Base-by-base conservation (phyloP, 805 yeast species). In the Osmozyma mogii region DNA sequence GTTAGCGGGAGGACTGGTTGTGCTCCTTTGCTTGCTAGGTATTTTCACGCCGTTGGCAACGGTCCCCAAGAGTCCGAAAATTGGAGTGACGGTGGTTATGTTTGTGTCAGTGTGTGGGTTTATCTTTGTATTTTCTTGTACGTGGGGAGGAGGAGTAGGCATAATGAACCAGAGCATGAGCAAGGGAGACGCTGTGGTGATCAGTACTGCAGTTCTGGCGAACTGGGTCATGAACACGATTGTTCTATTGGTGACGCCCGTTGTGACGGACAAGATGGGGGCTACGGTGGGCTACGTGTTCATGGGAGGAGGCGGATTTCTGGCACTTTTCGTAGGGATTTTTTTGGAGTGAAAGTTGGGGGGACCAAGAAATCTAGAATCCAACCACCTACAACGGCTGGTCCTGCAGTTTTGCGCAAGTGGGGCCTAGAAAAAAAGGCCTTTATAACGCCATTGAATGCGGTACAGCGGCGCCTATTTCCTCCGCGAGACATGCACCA, bases 101-200 rank as follows among this genome's bases (percentile, higher is more conserved):
- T 36, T 49, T 9, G 32, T 36, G 9, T 24, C 45, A 7, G 43
- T 42, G 6, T 41, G 46, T 14, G n/a, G 35, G 6, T 50, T 43
- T 24, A 37, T 50, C 20, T 30, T 50, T 10, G 32, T 34, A 4
- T 52, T 50, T 30, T 45, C 59, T 6, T 26, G 38, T 10, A 42
- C 49, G 27, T 56, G 63, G 64, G 61, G 63, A 4, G 60, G 61
- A 3, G 38, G 56, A 14, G 36, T 47, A 10, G 54, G 54, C 4
- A 40, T 53, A 23, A 10, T 49, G 18, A 43, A 44, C 30, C 49
- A 43, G 31, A 41, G 43, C 9, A 23, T 52, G 11, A 44, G 52
- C n/a, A 33, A 33, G 4, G 51, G 52, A 25, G 39, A 45, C 25
- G 44, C 49, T 22, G 13, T 36, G 7, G 37, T 43, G 3, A 40